phyloP scores from a whole-genome alignment of 2,329 filamentous ascomycete genomes.

The Fusarium tupiense region DNA sequence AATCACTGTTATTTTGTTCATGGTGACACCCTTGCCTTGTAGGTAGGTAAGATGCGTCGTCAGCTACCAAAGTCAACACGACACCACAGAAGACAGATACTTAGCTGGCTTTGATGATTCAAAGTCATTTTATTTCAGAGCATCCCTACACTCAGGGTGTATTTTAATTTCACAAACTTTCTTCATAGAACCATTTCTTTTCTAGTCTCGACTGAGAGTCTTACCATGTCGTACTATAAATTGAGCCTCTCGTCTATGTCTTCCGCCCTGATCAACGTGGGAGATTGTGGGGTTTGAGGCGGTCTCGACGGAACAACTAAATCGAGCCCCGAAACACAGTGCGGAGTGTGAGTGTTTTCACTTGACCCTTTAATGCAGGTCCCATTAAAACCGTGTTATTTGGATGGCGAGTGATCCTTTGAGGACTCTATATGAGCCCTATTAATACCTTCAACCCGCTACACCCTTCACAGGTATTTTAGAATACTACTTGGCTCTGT shows the following conservation, averaged over 20 bases:
- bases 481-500: neutral
- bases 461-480: neutral
- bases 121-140: neutral
- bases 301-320: constrained; percentile 36
- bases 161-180: neutral
- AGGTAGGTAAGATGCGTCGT: neutral
- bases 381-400: neutral
- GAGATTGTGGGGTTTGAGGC: constrained; percentile 27
- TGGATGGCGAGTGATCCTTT: too few species aligned
- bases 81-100: neutral
- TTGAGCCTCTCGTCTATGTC: constrained; percentile 8
- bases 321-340: constrained; percentile 34
- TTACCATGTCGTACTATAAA: constrained; percentile 30
- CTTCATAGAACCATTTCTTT: neutral
- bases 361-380: neutral
- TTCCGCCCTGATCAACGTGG: constrained; percentile 20
- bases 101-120: neutral
- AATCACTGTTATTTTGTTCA: neutral
- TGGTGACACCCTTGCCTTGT: neutral
- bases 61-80: neutral
- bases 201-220: neutral
- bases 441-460: neutral
- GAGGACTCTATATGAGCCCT: neutral
- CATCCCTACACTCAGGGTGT: neutral
- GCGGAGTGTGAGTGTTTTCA: neutral